Conservation (phyloP, 2,329 filamentous ascomycete genomes). For the Rhexocercosporidium sp. region DNA sequence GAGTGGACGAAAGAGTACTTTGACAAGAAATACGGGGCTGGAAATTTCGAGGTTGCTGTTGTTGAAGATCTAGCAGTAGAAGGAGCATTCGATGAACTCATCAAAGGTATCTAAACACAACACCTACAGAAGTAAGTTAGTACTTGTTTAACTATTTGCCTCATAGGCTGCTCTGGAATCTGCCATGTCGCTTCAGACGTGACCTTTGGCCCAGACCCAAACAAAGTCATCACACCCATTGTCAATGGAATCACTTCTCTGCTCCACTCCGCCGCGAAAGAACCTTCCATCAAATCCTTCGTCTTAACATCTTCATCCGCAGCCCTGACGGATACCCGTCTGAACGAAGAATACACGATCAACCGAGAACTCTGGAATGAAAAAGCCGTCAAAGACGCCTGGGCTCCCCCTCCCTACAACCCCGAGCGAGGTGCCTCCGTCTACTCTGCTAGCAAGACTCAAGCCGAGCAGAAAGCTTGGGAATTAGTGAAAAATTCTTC, state of each 20-base stretch:
- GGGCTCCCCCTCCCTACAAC: constrained; percentile 42
- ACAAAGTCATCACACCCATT: constrained; percentile 45
- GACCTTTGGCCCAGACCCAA: constrained; percentile 45
- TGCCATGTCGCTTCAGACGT: constrained; percentile 47
- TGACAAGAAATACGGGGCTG: constrained; percentile 43
- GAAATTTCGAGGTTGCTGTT: constrained; percentile 43
- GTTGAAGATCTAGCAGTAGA: constrained; percentile 43
- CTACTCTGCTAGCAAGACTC: constrained; percentile 46
- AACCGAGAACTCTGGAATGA: constrained; percentile 43
- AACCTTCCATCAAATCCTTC: constrained; percentile 45
- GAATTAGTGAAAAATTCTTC: constrained; percentile 40
- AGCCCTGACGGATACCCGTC: constrained; percentile 29
- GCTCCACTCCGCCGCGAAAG: constrained; percentile 44
- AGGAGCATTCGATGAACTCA: constrained; percentile 34
- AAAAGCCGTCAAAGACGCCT: constrained; percentile 40
- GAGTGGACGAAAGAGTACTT: constrained; percentile 42
- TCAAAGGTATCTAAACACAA: constrained; percentile 28
- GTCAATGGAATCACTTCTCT: constrained; percentile 40
- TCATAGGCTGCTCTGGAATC: constrained; percentile 40
- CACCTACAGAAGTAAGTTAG: background rate
- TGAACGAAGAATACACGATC: constrained; percentile 29
- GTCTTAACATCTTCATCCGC: constrained; percentile 45
- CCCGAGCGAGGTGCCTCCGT: constrained; percentile 27
- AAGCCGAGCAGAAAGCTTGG: constrained; percentile 45
- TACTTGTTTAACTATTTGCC: background rate